Percentiles rank a stretch among this genome's conserved stretches.
Conservation (phyloP, 2,329 filamentous ascomycete genomes). For the Botryotinia convoluta region DNA sequence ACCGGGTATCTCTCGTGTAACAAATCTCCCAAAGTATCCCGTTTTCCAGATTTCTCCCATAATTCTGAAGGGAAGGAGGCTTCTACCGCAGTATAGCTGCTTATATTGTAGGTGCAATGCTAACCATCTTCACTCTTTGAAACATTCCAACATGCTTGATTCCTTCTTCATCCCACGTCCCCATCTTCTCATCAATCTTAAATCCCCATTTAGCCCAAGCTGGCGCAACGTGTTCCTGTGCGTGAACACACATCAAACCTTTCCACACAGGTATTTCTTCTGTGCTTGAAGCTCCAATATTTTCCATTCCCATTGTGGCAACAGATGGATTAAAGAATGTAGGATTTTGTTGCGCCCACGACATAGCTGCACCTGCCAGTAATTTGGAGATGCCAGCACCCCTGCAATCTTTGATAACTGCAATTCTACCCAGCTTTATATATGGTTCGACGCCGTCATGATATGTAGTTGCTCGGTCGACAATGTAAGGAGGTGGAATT, state of each 20-base stretch:
- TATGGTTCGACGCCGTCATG: constrained; percentile 70
- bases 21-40: not conserved
- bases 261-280: constrained; percentile 58
- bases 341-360: constrained; percentile 64
- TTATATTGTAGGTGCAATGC: constrained; percentile 30
- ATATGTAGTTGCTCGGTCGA: constrained; percentile 44
- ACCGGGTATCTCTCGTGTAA: not conserved
- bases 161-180: constrained; percentile 79
- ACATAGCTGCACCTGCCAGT: constrained; percentile 64
- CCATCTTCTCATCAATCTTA: constrained; percentile 67
- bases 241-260: constrained; percentile 76
- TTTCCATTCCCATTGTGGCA: constrained; percentile 45
- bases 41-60: not conserved
- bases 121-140: constrained; percentile 42
- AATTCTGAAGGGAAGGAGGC: not conserved
- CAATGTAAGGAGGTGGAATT: constrained; percentile 26
- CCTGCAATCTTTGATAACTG: constrained; percentile 55
- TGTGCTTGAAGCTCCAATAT: constrained; percentile 41
- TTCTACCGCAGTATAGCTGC: not conserved
- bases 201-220: constrained; percentile 76
- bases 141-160: constrained; percentile 88
- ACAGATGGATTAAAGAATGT: constrained; percentile 49
- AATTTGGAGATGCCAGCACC: constrained; percentile 61
- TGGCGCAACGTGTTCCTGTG: constrained; percentile 63
- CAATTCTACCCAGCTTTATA: constrained; percentile 77